A percentile compares a stretch with the other conserved stretches of the same genome.
Evolutionary conservation across 2,329 filamentous ascomycete species (phyloP).

Genomic region (Trichophyton rubrum): DNA sequence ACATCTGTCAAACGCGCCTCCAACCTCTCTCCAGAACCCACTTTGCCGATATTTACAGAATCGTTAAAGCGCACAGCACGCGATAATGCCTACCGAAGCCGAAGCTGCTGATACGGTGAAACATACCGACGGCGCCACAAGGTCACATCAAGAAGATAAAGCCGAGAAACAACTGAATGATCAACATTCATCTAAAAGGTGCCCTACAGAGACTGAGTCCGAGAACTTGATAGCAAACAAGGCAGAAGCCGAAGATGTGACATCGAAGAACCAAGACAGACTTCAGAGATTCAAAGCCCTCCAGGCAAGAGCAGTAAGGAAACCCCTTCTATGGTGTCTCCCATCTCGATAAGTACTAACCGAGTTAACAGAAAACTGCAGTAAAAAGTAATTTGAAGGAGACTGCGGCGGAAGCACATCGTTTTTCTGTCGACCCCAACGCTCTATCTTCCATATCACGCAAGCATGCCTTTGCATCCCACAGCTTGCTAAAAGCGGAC

Average conservation of each 20-base stretch:
- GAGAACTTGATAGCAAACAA: conserved; percentile 1
- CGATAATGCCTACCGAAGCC: neutral
- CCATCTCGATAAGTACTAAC: conserved; percentile 19
- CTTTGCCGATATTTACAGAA: neutral
- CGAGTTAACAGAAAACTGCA: conserved; percentile 27
- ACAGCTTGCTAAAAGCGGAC: conserved; percentile 89
- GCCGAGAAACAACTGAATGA: neutral
- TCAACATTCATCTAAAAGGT: conserved; percentile 7
- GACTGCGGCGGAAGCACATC: conserved; percentile 69
- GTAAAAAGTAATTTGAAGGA: conserved; percentile 59
- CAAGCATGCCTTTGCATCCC: conserved; percentile 73
- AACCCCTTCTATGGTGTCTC: neutral
- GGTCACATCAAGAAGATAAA: neutral
- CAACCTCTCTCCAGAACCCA: neutral
- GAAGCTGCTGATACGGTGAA: neutral
- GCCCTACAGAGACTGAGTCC: neutral
- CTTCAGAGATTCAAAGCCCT: conserved; percentile 77
- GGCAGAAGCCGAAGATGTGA: conserved; percentile 12
- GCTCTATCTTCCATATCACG: conserved; percentile 68
- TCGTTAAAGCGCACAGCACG: neutral
- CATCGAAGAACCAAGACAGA: conserved; percentile 44
- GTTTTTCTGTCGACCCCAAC: conserved; percentile 62
- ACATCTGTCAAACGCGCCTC: neutral
- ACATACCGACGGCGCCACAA: neutral
- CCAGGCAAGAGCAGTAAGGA: conserved; percentile 57